Percentiles rank a stretch among this genome's conserved stretches.
Evolutionary conservation across 139 green algal genomes (phyloP).

Genomic region (Auxenochlorella pyrenoidosa): DNA sequence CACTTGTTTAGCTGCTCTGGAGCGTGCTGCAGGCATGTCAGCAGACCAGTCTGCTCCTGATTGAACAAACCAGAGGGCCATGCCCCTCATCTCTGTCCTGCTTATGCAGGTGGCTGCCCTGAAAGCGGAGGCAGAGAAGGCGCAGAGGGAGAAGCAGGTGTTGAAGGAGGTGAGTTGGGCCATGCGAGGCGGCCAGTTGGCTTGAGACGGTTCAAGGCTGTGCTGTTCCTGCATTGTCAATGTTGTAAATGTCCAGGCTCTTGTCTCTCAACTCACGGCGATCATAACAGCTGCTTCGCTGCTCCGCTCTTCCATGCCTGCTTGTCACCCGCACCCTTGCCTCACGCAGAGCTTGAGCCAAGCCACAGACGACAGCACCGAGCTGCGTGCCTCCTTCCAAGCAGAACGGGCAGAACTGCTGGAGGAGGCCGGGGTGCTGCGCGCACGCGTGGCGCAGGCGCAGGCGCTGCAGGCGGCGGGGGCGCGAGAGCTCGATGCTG

Average conservation of each 20-base stretch:
- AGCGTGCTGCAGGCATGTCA: no score
- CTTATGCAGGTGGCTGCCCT: conserved; percentile 7
- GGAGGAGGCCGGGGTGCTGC: not conserved
- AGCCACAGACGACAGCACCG: not conserved
- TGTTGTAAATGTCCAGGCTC: no score
- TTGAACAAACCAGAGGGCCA: no score
- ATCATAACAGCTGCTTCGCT: not conserved
- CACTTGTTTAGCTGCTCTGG: not conserved
- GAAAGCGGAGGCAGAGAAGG: conserved; percentile 12
- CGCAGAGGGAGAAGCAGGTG: not conserved
- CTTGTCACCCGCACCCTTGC: not conserved
- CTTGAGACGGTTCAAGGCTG: not conserved
- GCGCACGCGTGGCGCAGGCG: conserved; percentile 2
- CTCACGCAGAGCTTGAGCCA: conserved; percentile 16
- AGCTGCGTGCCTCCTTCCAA: not conserved
- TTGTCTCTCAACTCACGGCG: no score
- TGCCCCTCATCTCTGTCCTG: no score
- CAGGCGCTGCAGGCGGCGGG: not conserved
- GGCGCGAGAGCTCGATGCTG: conserved; percentile 3
- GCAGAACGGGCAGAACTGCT: not conserved
- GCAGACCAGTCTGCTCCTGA: no score
- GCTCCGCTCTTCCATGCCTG: not conserved
- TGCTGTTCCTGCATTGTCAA: no score
- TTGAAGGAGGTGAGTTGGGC: conserved; percentile 6
- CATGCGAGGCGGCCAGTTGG: not conserved